Conservation (phyloP, 2,329 filamentous ascomycete genomes). For the Microcyclospora tardicrescens region DNA sequence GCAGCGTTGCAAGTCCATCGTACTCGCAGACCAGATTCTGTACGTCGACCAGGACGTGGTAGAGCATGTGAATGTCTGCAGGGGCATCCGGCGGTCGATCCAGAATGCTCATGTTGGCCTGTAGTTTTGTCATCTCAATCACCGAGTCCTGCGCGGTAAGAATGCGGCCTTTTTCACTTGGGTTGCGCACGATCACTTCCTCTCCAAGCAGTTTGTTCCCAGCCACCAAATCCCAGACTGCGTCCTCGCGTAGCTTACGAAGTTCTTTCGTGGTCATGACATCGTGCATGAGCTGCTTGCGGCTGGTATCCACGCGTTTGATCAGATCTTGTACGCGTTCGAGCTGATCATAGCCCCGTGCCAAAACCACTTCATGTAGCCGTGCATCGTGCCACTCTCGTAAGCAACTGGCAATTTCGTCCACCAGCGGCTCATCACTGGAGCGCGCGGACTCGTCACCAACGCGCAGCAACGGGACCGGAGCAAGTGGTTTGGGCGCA, state of each 20-base stretch:
- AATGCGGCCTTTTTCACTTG: constrained; percentile 67
- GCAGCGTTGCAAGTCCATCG: constrained; percentile 61
- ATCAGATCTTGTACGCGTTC: constrained; percentile 73
- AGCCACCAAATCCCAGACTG: constrained; percentile 86
- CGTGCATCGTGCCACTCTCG: constrained; percentile 98
- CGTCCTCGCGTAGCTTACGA: constrained; percentile 66
- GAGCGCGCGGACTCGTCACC: constrained; percentile 93
- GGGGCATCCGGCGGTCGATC: constrained; percentile 62
- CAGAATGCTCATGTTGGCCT: constrained; percentile 90
- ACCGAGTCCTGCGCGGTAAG: constrained; percentile 88
- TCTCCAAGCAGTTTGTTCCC: constrained; percentile 91
- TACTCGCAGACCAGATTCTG: constrained; percentile 68
- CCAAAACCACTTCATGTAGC: constrained; percentile 78
- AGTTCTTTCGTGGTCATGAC: constrained; percentile 83
- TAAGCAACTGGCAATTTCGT: constrained; percentile 93
- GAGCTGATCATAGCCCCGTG: constrained; percentile 65
- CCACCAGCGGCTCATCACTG: constrained; percentile 75
- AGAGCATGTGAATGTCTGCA: constrained; percentile 57
- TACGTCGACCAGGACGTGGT: constrained; percentile 74
- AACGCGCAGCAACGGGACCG: constrained; percentile 94
- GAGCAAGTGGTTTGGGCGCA: constrained; percentile 68
- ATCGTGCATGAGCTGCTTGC: constrained; percentile 85
- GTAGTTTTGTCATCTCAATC: constrained; percentile 77
- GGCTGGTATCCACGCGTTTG: constrained; percentile 66
- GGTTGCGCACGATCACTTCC: constrained; percentile 89